Base-by-base conservation (phyloP, 176 grass and related monocot species). In the Phoenix roebelenii region DNA sequence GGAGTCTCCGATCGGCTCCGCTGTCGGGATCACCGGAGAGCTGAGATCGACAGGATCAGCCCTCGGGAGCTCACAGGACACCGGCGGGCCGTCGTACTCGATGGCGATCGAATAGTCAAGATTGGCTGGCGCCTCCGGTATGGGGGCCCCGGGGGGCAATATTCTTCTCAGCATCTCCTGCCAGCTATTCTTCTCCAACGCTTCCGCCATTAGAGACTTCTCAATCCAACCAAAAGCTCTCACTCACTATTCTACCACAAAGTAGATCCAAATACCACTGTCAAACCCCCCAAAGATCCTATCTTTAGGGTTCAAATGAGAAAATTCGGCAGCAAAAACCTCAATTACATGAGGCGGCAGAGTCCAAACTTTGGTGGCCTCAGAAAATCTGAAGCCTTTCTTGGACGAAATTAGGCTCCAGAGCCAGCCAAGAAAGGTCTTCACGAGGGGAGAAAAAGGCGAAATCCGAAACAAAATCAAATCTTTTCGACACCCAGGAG, bases 71-170 rank as follows among this genome's bases (percentile, higher is more conserved):
- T 97, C 87, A 48, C 88, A 85, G 5, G 92, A 55, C 4, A 97
- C 84, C 10, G 81, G 87, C 0, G 92, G 84, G 9, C 87, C 92
- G 39, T 97, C 87, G 50, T 97, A 97, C 84, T 88, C 84, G 61
- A 97, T 72, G 23, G 92, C 92, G 57, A 97, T 88, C 52, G 92
- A 97, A 69, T 97, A 97, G 51, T 97, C 87, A 1, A 97, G 81
- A 67, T 91, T 88, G 3, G 54, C 60, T 15, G 76, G 72, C 7
- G 82, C 59, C 71, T 91, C 92, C 3, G 92, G 92, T 59, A 97
- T 97, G 16, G 81, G 58, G 5, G 92, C 74, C 44, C 92, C 92
- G 3, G 84, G 81, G 4, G 87, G 87, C 22, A 97, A 75, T 64
- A 97, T 88, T 71, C 73, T 69, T 66, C 76, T 67, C 54, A 91